phyloP scores from a whole-genome alignment of 2,329 filamentous ascomycete genomes.

The Alternaria hordeiaustralica region DNA sequence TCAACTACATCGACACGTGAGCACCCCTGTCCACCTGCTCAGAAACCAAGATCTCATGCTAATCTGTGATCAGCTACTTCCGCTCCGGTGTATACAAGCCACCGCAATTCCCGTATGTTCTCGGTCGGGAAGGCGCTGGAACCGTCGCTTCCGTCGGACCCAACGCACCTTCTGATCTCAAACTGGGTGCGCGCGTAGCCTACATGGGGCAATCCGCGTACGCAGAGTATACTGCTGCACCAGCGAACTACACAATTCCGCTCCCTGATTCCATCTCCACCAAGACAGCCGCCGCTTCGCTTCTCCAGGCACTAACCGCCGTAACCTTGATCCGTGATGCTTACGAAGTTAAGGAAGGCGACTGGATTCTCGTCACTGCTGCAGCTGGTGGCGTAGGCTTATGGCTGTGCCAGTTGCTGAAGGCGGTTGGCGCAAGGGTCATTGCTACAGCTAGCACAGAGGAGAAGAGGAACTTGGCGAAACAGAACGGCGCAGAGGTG shows the following conservation, averaged over 20 bases:
- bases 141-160: conserved; percentile 68
- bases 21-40: neutral
- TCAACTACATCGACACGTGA: conserved; percentile 89
- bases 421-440: conserved; percentile 72
- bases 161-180: conserved; percentile 60
- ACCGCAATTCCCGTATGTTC: conserved; percentile 72
- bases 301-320: conserved; percentile 85
- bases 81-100: conserved; percentile 80
- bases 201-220: conserved; percentile 67
- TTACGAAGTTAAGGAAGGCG: conserved; percentile 71
- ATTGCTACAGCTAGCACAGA: conserved; percentile 79
- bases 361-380: conserved; percentile 85
- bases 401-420: conserved; percentile 77
- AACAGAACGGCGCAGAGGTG: conserved; percentile 72
- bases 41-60: neutral
- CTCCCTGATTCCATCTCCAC: conserved; percentile 68
- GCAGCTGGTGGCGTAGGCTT: conserved; percentile 79
- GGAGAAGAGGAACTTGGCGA: conserved; percentile 75
- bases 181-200: conserved; percentile 73
- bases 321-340: conserved; percentile 80
- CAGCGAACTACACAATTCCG: conserved; percentile 63
- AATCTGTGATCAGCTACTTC: conserved; percentile 67
- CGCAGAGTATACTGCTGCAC: conserved; percentile 64
- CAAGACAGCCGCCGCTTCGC: conserved; percentile 69
- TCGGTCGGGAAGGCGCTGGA: conserved; percentile 81